These are phyloP conservation scores for Tylopilus vinaceipallidus DNA, from an alignment of 768 basidiomycete species.

Conservation along the genomic window DNA sequence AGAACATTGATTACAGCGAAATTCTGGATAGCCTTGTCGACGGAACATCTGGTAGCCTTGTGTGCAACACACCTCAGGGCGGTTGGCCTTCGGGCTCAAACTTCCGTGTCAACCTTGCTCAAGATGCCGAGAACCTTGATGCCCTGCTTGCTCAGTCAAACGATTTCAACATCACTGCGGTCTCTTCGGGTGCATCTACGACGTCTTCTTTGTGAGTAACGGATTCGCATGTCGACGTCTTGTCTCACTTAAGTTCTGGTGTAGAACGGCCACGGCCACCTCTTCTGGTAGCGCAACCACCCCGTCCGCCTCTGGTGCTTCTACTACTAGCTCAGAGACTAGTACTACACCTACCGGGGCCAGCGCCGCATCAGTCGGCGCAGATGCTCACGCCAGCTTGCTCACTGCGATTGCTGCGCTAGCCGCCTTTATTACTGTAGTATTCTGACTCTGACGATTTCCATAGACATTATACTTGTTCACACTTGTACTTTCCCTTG, in stretches of 20 bases:
- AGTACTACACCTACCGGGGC: conserved; percentile 26
- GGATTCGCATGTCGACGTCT: not conserved
- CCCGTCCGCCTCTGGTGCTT: conserved; percentile 24
- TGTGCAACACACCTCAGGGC: conserved; percentile 52
- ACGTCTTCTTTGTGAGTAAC: conserved; percentile 19
- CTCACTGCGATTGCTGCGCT: conserved; percentile 36
- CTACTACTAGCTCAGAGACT: conserved; percentile 25
- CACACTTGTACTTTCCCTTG: not conserved
- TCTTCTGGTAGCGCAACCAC: too few species aligned
- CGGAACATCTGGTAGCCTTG: conserved; percentile 39
- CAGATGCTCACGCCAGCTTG: conserved; percentile 31
- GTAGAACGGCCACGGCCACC: conserved; percentile 11
- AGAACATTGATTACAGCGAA: conserved; percentile 42
- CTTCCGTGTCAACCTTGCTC: conserved; percentile 74
- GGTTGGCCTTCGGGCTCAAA: conserved; percentile 63
- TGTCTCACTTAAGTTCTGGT: not conserved
- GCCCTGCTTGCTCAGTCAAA: conserved; percentile 70
- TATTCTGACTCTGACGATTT: conserved; percentile 16
- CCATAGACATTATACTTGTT: not conserved
- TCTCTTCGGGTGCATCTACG: conserved; percentile 18
- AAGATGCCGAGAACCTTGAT: conserved; percentile 42
- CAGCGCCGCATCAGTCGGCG: conserved; percentile 32
- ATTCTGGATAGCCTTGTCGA: conserved; percentile 56
- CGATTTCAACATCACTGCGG: conserved; percentile 50
- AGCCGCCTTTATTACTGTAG: conserved; percentile 30